Evolutionary conservation across 495 filamentous ascomycete species (phyloP).

Genomic region (Lentithecium fluviatile): DNA sequence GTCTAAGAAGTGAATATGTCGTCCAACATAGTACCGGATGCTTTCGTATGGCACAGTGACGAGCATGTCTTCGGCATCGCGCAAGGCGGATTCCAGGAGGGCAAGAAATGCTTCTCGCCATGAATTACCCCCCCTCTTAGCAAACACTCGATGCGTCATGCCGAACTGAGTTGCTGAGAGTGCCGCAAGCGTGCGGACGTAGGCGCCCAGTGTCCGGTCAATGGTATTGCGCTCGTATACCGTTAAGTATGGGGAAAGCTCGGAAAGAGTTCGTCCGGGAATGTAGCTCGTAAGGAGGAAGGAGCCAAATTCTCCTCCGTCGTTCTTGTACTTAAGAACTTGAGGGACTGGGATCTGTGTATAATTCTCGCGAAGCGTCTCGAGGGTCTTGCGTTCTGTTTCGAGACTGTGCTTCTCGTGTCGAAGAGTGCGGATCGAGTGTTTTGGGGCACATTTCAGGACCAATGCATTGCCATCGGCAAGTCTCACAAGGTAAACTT

Average conservation of each 20-base stretch:
- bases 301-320: conserved; percentile 45
- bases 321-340: conserved; percentile 53
- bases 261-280: conserved; percentile 48
- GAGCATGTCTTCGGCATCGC: conserved; percentile 69
- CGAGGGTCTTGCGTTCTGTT: conserved; percentile 56
- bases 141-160: conserved; percentile 50
- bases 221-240: conserved; percentile 46
- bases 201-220: conserved; percentile 47
- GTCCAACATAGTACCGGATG: conserved; percentile 55
- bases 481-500: conserved; percentile 53
- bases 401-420: conserved; percentile 57
- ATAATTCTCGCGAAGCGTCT: conserved; percentile 50
- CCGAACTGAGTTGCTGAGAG: conserved; percentile 48
- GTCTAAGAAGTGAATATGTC: conserved; percentile 53
- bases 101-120: conserved; percentile 63
- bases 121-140: conserved; percentile 49
- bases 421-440: conserved; percentile 54
- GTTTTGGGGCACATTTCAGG: conserved; percentile 55
- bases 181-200: conserved; percentile 37
- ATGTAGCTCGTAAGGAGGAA: conserved; percentile 54
- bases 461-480: conserved; percentile 55
- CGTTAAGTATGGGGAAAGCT: conserved; percentile 45
- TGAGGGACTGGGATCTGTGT: conserved; percentile 51
- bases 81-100: conserved; percentile 62
- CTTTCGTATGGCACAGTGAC: conserved; percentile 64